These are phyloP conservation scores for Solanum sejunctum DNA, from an alignment of 257 asterid genomes.

Conservation along the genomic window DNA sequence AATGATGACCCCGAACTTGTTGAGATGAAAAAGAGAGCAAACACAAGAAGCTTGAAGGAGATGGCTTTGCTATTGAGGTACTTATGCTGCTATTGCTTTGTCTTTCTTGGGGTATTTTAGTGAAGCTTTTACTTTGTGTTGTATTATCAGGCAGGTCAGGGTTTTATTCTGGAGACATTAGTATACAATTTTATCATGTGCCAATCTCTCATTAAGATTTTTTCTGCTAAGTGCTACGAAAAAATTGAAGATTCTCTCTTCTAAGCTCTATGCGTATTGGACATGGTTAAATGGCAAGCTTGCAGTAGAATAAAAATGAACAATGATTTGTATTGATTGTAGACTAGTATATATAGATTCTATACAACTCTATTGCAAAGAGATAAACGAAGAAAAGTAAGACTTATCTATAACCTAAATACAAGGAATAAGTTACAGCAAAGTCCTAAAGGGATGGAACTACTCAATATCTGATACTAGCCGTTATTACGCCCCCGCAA, in stretches of 20 bases:
- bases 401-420: too few species aligned
- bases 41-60: constrained; percentile 90
- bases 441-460: too few species aligned
- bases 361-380: too few species aligned
- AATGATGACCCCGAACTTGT: constrained; percentile 68
- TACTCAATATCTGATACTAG: too few species aligned
- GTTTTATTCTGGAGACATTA: neutral
- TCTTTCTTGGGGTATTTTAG: neutral
- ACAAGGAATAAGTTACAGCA: too few species aligned
- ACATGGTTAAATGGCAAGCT: neutral
- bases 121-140: neutral
- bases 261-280: neutral
- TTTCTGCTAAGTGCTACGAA: neutral
- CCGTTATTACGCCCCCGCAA: too few species aligned
- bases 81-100: neutral
- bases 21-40: constrained; percentile 83
- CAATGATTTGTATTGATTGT: too few species aligned
- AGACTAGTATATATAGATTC: too few species aligned
- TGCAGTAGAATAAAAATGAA: too few species aligned
- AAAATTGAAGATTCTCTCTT: neutral
- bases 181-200: neutral
- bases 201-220: neutral
- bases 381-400: too few species aligned
- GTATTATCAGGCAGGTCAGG: neutral
- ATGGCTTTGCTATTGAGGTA: constrained; percentile 87